Evolutionary conservation across 1,284 basidiomycete genomes (phyloP).

Genomic region (Trichosporon sp.): DNA sequence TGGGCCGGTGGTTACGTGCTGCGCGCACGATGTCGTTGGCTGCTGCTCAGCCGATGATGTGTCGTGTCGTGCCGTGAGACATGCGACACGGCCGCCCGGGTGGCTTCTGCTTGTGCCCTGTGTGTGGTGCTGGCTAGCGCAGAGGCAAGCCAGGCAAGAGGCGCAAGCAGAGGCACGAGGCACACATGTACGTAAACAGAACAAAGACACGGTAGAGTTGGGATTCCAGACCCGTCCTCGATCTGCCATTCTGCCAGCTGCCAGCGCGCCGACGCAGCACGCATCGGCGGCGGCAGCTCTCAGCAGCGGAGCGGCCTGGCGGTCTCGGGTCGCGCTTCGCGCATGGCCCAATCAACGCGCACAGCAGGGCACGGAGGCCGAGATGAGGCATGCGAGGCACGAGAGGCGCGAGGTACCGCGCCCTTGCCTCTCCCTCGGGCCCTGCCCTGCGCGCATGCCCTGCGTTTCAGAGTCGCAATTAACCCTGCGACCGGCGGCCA

Average conservation of each 20-base stretch:
- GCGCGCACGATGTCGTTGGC: not conserved
- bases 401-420: no score
- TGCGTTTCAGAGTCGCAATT: slow-evolving; percentile 4
- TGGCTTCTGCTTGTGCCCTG: no score
- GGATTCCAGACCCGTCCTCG: not conserved
- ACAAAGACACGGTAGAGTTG: not conserved
- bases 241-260: no score
- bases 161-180: not conserved
- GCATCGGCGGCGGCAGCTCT: no score
- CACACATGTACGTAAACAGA: not conserved
- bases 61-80: not conserved
- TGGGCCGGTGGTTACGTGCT: not conserved
- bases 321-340: not conserved
- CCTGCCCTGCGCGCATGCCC: not conserved
- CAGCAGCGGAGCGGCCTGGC: not conserved
- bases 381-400: not conserved
- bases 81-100: not conserved
- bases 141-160: not conserved
- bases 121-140: not conserved
- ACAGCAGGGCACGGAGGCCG: not conserved
- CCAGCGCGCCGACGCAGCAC: no score
- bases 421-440: not conserved
- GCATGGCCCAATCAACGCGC: not conserved
- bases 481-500: not conserved
- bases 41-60: not conserved